A percentile compares a stretch with the other conserved stretches of the same genome.
These are phyloP conservation scores for Penicillium silybi DNA, from an alignment of 495 filamentous ascomycete species.

Conservation along the genomic window DNA sequence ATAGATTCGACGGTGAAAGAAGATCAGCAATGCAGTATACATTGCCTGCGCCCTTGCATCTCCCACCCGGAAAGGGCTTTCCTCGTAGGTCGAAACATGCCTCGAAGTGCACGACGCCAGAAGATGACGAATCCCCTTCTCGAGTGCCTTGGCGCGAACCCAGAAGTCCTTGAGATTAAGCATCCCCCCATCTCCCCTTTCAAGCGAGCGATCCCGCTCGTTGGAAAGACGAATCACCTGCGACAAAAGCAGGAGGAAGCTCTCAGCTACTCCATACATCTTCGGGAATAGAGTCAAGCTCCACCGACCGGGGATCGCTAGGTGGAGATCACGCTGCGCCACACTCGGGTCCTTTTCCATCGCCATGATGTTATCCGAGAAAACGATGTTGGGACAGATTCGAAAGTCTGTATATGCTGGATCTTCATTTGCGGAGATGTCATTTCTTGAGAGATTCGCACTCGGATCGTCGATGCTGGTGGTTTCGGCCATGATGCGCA, in stretches of 20 bases:
- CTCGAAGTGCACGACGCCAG: background rate
- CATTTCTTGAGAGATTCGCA: background rate
- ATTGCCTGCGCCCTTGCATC: slow-evolving; percentile 11
- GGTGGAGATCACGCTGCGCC: slow-evolving; percentile 20
- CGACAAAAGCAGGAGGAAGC: slow-evolving; percentile 21
- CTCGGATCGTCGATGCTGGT: slow-evolving; percentile 12
- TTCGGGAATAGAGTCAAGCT: slow-evolving; percentile 18
- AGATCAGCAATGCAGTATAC: slow-evolving; percentile 19
- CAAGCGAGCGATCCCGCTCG: slow-evolving; percentile 19
- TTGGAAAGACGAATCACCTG: slow-evolving; percentile 23
- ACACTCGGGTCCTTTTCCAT: slow-evolving; percentile 18
- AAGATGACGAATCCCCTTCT: slow-evolving; percentile 15
- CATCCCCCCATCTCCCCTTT: background rate
- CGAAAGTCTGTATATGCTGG: slow-evolving; percentile 10
- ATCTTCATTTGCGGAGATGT: background rate
- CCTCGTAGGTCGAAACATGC: background rate
- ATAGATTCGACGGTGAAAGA: slow-evolving; percentile 20
- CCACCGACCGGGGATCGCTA: slow-evolving; percentile 21
- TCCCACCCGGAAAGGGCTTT: background rate
- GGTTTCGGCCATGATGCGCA: slow-evolving; percentile 26
- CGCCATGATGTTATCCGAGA: slow-evolving; percentile 14
- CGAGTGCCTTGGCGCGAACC: slow-evolving; percentile 16
- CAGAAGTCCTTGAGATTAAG: slow-evolving; percentile 16
- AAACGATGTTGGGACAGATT: slow-evolving; percentile 7
- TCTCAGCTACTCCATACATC: slow-evolving; percentile 20